Conservation (phyloP, 768 basidiomycete species). For the Tylopilus plumbeoviolaceoides region DNA sequence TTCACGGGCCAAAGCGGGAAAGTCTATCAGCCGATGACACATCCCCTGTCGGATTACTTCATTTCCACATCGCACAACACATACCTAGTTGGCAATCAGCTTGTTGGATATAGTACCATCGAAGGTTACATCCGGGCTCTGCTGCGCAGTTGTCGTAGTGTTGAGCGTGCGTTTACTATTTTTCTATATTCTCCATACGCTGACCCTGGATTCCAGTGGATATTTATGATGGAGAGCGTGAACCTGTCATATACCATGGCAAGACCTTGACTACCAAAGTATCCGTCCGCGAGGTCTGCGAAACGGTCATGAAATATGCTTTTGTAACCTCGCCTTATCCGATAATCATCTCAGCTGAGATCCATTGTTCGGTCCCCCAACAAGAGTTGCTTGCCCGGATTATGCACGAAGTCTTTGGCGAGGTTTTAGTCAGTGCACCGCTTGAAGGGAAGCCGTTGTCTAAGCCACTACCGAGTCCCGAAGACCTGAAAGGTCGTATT, state of each 20-base stretch:
- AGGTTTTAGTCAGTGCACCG: slow-evolving; percentile 45
- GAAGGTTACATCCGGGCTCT: slow-evolving; percentile 93
- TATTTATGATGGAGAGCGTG: slow-evolving; percentile 82
- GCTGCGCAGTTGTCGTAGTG: slow-evolving; percentile 86
- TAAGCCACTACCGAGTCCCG: slow-evolving; percentile 75
- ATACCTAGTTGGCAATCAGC: slow-evolving; percentile 82
- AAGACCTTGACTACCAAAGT: slow-evolving; percentile 85
- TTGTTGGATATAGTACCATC: slow-evolving; percentile 83
- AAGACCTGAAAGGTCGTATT: slow-evolving; percentile 72
- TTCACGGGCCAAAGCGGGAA: slow-evolving; percentile 49
- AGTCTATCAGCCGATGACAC: slow-evolving; percentile 81
- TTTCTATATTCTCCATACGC: neutral
- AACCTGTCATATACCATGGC: slow-evolving; percentile 87
- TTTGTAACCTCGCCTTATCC: slow-evolving; percentile 91
- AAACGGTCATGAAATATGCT: slow-evolving; percentile 83
- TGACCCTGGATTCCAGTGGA: slow-evolving; percentile 56
- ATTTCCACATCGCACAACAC: slow-evolving; percentile 92
- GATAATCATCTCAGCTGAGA: slow-evolving; percentile 88
- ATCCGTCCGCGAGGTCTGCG: slow-evolving; percentile 72
- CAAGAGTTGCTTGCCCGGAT: slow-evolving; percentile 78
- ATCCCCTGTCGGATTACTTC: slow-evolving; percentile 82
- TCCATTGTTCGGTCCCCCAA: slow-evolving; percentile 76
- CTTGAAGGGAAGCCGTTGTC: slow-evolving; percentile 46
- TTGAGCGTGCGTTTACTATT: slow-evolving; percentile 66
- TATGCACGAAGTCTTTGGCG: slow-evolving; percentile 61